phyloP scores from a whole-genome alignment of 495 filamentous ascomycete genomes.

The Chaetomidium leptoderma region DNA sequence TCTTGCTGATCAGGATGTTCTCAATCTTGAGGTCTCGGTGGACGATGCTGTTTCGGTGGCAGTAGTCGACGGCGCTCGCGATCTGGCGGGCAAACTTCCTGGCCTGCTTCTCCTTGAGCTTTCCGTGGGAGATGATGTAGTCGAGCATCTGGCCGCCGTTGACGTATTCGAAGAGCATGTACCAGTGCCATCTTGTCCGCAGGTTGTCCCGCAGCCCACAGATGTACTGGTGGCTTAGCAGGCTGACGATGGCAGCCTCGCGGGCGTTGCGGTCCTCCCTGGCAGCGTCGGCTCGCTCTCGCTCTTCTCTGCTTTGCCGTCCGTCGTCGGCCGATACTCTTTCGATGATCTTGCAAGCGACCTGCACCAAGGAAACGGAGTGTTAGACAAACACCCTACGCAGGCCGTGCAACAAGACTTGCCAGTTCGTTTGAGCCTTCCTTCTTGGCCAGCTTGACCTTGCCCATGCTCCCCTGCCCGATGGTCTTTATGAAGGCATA shows the following conservation, averaged over 20 bases:
- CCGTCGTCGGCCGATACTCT: slow-evolving; percentile 74
- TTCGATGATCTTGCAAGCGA: slow-evolving; percentile 97
- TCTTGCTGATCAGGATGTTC: slow-evolving; percentile 99
- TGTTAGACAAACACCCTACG: slow-evolving; percentile 14
- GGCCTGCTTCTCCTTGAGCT: slow-evolving; percentile 96
- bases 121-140: slow-evolving; percentile 98
- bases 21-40: slow-evolving; percentile 98
- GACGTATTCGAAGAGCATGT: slow-evolving; percentile 99
- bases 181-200: slow-evolving; percentile 97
- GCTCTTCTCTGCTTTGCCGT: slow-evolving; percentile 67
- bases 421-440: slow-evolving; percentile 79
- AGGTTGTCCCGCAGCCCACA: slow-evolving; percentile 95
- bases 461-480: slow-evolving; percentile 95
- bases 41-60: slow-evolving; percentile 97
- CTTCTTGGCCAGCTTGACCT: slow-evolving; percentile 83
- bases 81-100: slow-evolving; percentile 97
- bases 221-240: slow-evolving; percentile 93
- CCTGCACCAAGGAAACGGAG: slow-evolving; percentile 47
- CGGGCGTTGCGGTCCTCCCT: slow-evolving; percentile 95
- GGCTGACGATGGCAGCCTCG: slow-evolving; percentile 93
- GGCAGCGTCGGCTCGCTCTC: slow-evolving; percentile 86
- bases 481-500: slow-evolving; percentile 97
- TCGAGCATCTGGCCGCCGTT: slow-evolving; percentile 99
- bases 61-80: slow-evolving; percentile 97
- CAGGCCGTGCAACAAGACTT: slow-evolving; percentile 43